Evolutionary conservation across 140 eudicot genomes (phyloP), one percentile per base, ranked within the genome.

Genomic region (Ambrosia hybrid): DNA sequence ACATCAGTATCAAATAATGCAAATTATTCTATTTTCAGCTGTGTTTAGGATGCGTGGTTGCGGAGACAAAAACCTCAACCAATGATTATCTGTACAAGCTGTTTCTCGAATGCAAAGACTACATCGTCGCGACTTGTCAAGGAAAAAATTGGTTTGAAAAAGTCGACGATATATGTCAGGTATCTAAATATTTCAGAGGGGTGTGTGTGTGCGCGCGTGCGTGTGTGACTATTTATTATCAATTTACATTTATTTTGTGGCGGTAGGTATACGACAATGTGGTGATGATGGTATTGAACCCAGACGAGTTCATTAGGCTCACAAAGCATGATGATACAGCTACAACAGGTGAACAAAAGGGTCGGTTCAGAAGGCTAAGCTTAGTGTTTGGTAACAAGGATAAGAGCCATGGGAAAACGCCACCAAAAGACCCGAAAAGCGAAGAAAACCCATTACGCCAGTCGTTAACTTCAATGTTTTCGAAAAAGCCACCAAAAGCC

Each of bases 121-220:
- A 91, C 82, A 83, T 91, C 6, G 84, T 91, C 57, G 80, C 81
- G 16, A 79, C 95, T 45, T 95, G 97, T 77, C 96, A 91, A 77
- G 75, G 92, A 64, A 68, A 75, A 57, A 76, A 57, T 53, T 88
- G 96, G 99, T 80, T 79, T 51, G 99, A 88, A 67, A 95, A 85
- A 86, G 73, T 91, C 65, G 97, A 95, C 55, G 97, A 95, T 56
- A 77, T 95, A 79, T 91, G 97, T 79, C 99, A 91, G 99, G 99
- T 95, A 81, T 65, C 51, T 26, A 75, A 41, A 38, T n/a, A 65
- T 65, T 8, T 38, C 5, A n/a, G 9, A 4, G 1, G 66, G 12
- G 59, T 67, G 13, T 45, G 66, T 4, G 6, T 57, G 3, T 15
- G 63, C 6, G 34, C 4, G 11, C 2, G 38, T 11, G 3, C 7